Conservation (phyloP, 352 stramenopile species). For the Phytophthora pluvialis region DNA sequence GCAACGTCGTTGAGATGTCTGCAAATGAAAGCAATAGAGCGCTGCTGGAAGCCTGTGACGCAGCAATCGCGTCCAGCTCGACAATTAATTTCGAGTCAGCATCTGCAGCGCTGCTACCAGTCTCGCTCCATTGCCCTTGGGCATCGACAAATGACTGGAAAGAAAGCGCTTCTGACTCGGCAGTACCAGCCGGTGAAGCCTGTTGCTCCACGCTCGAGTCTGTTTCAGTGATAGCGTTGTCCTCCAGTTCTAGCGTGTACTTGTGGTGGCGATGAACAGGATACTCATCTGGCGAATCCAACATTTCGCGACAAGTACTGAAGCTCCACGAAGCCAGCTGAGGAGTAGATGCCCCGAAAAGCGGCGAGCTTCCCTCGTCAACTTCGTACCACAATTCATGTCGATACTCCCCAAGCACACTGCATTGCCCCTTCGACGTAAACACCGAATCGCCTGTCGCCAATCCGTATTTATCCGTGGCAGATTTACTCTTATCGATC, state of each 20-base stretch:
- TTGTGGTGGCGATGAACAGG: slow-evolving; percentile 44
- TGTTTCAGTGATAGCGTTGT: background rate
- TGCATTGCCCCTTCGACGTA: slow-evolving; percentile 60
- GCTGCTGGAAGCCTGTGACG: slow-evolving; percentile 22
- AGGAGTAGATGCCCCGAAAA: slow-evolving; percentile 6
- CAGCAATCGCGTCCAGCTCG: slow-evolving; percentile 34
- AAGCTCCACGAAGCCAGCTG: slow-evolving; percentile 56
- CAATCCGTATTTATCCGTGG: slow-evolving; percentile 49
- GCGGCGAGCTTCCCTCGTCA: slow-evolving; percentile 22
- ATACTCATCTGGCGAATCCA: slow-evolving; percentile 48
- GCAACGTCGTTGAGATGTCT: slow-evolving; percentile 40
- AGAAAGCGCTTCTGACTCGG: slow-evolving; percentile 10
- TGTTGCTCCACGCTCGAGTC: slow-evolving; percentile 1
- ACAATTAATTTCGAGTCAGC: slow-evolving; percentile 38
- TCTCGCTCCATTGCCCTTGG: slow-evolving; percentile 25
- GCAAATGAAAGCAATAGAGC: slow-evolving; percentile 35
- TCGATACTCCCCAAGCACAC: slow-evolving; percentile 62
- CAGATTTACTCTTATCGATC: slow-evolving; percentile 39
- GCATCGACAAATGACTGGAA: slow-evolving; percentile 26
- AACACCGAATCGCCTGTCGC: slow-evolving; percentile 61
- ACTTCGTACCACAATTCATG: slow-evolving; percentile 80
- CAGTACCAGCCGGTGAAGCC: background rate
- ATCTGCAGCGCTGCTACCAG: background rate
- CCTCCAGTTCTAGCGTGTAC: slow-evolving; percentile 26
- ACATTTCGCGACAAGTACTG: slow-evolving; percentile 52